Evolutionary conservation across 257 asterid genomes (phyloP).

Genomic region (Solanum microdontum): DNA sequence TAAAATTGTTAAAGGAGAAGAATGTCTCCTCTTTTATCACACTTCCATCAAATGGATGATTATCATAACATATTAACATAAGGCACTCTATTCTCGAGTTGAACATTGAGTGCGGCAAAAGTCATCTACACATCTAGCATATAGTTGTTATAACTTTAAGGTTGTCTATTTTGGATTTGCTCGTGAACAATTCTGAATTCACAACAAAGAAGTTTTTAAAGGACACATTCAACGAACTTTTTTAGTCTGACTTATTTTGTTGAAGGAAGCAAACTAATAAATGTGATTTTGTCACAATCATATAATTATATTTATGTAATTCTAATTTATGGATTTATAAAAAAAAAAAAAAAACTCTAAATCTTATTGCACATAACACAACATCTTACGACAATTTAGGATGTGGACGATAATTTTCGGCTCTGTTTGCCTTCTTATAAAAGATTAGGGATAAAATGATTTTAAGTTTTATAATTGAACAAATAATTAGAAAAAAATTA

Average conservation of each 20-base stretch:
- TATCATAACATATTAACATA: neutral
- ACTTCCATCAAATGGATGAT: neutral
- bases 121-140: neutral
- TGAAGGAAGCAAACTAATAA: neutral
- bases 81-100: neutral
- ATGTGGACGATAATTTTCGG: neutral
- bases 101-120: neutral
- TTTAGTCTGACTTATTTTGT: neutral
- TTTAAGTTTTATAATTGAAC: neutral
- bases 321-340: neutral
- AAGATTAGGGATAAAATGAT: neutral
- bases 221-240: neutral
- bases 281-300: neutral
- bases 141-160: neutral
- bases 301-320: no score
- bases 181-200: neutral
- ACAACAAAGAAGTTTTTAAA: neutral
- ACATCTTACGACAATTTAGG: neutral
- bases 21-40: neutral
- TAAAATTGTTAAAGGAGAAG: neutral
- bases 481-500: no score
- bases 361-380: neutral
- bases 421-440: neutral
- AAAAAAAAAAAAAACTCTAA: neutral
- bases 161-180: neutral